A percentile compares a stretch with the other conserved stretches of the same genome.
phyloP scores from a whole-genome alignment of 495 filamentous ascomycete species.

The Cenococcum geophilum region DNA sequence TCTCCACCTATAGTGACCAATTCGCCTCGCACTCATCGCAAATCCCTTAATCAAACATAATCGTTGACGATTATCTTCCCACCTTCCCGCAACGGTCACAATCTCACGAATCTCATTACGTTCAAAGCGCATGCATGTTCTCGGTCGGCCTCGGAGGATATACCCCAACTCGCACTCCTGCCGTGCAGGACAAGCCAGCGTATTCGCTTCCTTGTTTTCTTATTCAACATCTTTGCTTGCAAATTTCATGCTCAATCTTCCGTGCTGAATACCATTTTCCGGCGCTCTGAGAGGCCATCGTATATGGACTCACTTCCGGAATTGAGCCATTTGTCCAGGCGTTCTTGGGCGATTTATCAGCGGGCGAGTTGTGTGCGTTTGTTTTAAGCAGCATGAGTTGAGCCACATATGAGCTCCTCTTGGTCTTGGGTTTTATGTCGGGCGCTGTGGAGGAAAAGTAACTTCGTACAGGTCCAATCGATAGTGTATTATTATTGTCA shows the following conservation, averaged over 20 bases:
- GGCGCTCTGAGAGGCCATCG: background rate
- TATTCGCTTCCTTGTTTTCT: background rate
- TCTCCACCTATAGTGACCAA: background rate
- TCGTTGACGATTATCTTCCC: background rate
- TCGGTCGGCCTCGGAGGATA: constrained; percentile 10
- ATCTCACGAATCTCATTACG: constrained; percentile 8
- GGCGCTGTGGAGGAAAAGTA: no score
- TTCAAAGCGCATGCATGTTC: constrained; percentile 3
- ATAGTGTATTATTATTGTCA: no score
- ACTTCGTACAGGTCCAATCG: no score
- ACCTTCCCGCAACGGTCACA: background rate
- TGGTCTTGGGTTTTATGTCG: background rate
- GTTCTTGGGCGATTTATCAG: no score
- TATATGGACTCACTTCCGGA: background rate
- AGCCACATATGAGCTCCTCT: constrained; percentile 1
- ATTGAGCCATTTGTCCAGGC: no score
- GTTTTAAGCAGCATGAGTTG: background rate
- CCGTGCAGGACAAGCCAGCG: background rate
- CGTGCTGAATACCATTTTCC: background rate
- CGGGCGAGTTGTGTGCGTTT: background rate
- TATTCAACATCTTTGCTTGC: background rate
- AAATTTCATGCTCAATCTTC: background rate
- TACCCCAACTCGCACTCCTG: constrained; percentile 10
- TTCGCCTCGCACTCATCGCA: no score
- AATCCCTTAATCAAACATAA: no score